Percentiles rank a stretch among this genome's conserved stretches.
These are phyloP conservation scores for Mrakia hoshinonis DNA, from an alignment of 768 basidiomycete species.

Conservation along the genomic window DNA sequence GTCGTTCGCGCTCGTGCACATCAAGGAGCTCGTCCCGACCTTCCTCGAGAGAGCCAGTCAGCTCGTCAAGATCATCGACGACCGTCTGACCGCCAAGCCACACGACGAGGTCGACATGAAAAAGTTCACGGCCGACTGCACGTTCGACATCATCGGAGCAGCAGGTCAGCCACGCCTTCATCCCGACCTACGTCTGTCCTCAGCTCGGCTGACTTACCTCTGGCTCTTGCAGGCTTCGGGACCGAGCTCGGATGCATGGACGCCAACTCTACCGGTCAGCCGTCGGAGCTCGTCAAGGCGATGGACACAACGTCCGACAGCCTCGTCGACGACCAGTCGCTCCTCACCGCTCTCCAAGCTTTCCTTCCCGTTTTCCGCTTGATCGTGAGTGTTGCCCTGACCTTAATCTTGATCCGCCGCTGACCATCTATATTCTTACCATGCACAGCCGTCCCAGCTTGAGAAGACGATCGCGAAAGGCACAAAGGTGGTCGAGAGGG, in stretches of 20 bases:
- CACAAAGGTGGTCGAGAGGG: too few relatives aligned
- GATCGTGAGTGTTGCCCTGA: too few relatives aligned
- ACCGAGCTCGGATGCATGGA: not conserved
- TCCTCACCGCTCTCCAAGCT: slow-evolving; percentile 27
- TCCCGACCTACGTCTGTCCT: too few relatives aligned
- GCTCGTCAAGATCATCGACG: slow-evolving; percentile 4
- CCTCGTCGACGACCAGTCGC: slow-evolving; percentile 28
- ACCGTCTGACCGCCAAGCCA: not conserved
- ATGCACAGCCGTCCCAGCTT: too few relatives aligned
- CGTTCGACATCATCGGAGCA: slow-evolving; percentile 48
- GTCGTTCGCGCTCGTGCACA: slow-evolving; percentile 9
- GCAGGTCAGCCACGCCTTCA: too few relatives aligned
- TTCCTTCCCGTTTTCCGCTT: too few relatives aligned
- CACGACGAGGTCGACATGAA: slow-evolving; percentile 43
- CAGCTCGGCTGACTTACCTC: too few relatives aligned
- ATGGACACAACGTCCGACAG: slow-evolving; percentile 65
- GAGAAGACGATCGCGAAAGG: too few relatives aligned
- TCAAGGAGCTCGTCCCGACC: not conserved
- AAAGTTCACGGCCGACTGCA: slow-evolving; percentile 51
- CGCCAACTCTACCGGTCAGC: too few relatives aligned
- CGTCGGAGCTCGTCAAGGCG: too few relatives aligned
- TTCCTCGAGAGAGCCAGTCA: slow-evolving; percentile 10
- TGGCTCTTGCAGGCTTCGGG: not conserved
- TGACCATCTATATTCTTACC: too few relatives aligned
- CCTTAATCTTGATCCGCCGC: too few relatives aligned